Evolutionary conservation across 805 yeast genomes (phyloP).

Genomic region (Hanseniaspora opuntiae): DNA sequence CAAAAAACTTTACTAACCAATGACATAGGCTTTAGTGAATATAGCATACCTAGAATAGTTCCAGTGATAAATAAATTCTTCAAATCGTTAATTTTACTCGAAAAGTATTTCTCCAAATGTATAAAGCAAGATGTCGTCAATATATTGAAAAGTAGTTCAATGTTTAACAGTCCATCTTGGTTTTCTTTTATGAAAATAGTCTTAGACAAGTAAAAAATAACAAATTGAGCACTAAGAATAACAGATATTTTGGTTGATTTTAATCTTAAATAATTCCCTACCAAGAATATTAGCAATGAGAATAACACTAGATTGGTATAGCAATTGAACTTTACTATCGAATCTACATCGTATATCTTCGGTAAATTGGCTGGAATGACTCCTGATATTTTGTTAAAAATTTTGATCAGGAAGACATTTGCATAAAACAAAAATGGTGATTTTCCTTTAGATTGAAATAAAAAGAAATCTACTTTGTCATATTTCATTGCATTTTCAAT

Average conservation of each 20-base stretch:
- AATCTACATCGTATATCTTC: neutral
- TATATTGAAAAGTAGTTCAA: neutral
- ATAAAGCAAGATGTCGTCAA: neutral
- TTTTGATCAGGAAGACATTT: neutral
- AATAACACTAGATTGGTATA: neutral
- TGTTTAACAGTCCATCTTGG: neutral
- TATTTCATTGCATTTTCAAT: neutral
- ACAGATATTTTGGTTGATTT: neutral
- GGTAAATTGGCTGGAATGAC: neutral
- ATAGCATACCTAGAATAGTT: neutral
- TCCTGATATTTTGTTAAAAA: neutral
- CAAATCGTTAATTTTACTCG: neutral
- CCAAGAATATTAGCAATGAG: neutral
- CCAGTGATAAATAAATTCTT: neutral
- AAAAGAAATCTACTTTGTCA: neutral
- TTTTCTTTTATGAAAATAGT: neutral
- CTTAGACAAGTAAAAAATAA: neutral
- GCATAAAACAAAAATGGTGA: slow-evolving; percentile 5
- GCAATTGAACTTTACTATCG: neutral
- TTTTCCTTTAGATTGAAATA: slow-evolving; percentile 6
- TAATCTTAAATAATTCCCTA: slow-evolving; percentile 1
- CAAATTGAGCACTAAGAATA: neutral
- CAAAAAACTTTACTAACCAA: neutral
- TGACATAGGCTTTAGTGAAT: slow-evolving; percentile 2
- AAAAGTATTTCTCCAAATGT: neutral